Evolutionary conservation across 306 rosid species (phyloP).

Genomic region (Ormosia emarginata): DNA sequence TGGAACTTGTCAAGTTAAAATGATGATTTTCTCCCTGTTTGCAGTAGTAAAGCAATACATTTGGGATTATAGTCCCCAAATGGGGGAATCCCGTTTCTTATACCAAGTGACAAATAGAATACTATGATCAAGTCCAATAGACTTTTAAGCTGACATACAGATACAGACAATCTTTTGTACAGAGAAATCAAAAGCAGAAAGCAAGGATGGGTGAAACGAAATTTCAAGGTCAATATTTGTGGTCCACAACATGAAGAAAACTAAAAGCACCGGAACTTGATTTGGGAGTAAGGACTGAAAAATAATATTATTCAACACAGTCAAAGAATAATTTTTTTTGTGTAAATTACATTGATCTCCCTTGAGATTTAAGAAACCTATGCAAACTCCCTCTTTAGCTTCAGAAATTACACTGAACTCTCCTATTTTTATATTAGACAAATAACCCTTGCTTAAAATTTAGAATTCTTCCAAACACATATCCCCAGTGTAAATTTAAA

Average conservation of each 20-base stretch:
- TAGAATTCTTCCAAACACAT: neutral
- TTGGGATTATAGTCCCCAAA: neutral
- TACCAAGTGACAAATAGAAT: neutral
- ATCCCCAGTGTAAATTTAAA: neutral
- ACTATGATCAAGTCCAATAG: neutral
- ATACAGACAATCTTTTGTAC: neutral
- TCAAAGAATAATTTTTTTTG: neutral
- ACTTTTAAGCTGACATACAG: neutral
- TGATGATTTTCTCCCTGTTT: too few relatives aligned
- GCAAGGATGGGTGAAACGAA: neutral
- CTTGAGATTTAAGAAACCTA: neutral
- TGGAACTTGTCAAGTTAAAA: too few relatives aligned
- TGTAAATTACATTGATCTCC: neutral
- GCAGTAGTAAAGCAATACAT: too few relatives aligned
- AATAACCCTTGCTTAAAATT: neutral
- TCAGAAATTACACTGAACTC: neutral
- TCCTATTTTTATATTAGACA: neutral
- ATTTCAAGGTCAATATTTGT: neutral
- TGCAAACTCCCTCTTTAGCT: neutral
- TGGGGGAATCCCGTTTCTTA: neutral
- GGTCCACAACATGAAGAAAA: neutral
- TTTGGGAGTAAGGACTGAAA: neutral
- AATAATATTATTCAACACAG: neutral
- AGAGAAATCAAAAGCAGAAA: conserved; percentile 4
- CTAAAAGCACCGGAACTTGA: neutral